Evolutionary conservation across 768 basidiomycete genomes (phyloP).

Genomic region (Aureoboletus auriporus): DNA sequence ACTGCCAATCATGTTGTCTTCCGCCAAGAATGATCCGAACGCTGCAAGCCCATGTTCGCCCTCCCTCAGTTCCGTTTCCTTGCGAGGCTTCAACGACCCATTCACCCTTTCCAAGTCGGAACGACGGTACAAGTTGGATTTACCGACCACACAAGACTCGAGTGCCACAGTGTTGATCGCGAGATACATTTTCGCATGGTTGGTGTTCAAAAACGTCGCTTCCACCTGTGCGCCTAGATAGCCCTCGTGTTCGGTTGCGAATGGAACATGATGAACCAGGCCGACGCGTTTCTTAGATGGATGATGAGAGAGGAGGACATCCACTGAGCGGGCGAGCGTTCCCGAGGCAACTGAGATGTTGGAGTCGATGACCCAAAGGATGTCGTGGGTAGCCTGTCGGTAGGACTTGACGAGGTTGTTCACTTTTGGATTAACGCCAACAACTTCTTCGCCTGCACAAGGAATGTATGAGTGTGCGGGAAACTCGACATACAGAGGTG

Average conservation of each 20-base stretch:
- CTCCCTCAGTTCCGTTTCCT: constrained; percentile 18
- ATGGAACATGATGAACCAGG: constrained; percentile 94
- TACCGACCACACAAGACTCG: constrained; percentile 96
- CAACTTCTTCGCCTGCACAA: constrained; percentile 65
- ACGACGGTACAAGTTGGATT: constrained; percentile 90
- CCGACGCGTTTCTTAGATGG: constrained; percentile 52
- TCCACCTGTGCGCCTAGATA: constrained; percentile 81
- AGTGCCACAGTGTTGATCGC: constrained; percentile 86
- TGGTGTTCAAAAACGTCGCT: constrained; percentile 93
- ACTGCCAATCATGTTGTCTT: constrained; percentile 96
- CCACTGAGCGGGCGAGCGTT: constrained; percentile 82
- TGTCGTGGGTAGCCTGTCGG: constrained; percentile 74
- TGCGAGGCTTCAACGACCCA: constrained; percentile 53
- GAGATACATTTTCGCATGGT: constrained; percentile 97
- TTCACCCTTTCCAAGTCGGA: constrained; percentile 80
- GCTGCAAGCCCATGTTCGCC: constrained; percentile 57
- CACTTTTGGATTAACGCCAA: constrained; percentile 95
- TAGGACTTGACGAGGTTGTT: constrained; percentile 93
- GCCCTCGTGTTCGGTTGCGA: constrained; percentile 69
- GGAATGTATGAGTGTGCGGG: not conserved
- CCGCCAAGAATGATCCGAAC: constrained; percentile 88
- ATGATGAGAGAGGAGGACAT: constrained; percentile 50
- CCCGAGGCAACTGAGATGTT: constrained; percentile 77
- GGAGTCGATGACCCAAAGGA: constrained; percentile 97
- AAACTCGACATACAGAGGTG: not conserved